Conservation (phyloP, 2,329 filamentous ascomycete species). For the Fusarium vanettenii region DNA sequence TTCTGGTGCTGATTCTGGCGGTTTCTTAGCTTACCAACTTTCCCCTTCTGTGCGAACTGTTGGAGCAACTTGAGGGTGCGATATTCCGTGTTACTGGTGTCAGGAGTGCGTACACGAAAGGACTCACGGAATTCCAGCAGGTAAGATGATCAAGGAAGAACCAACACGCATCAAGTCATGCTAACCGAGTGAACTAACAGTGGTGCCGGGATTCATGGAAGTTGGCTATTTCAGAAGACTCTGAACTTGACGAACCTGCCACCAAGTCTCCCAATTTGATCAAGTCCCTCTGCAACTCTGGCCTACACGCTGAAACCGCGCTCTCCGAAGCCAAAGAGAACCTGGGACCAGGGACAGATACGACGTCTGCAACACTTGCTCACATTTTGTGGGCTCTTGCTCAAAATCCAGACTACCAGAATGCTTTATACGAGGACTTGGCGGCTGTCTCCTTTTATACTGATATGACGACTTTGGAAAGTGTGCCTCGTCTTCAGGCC, state of each 20-base stretch:
- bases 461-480: constrained; percentile 40
- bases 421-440: constrained; percentile 39
- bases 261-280: constrained; percentile 31
- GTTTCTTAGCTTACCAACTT: constrained; percentile 14
- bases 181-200: not conserved
- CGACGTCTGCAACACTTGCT: constrained; percentile 45
- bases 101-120: constrained; percentile 6
- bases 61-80: constrained; percentile 9
- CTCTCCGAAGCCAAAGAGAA: constrained; percentile 47
- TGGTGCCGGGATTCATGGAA: constrained; percentile 12
- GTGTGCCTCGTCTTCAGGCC: constrained; percentile 33
- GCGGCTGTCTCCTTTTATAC: constrained; percentile 30
- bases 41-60: constrained; percentile 7
- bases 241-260: not conserved
- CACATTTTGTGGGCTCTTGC: constrained; percentile 46
- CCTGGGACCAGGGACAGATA: constrained; percentile 47
- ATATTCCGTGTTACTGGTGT: not conserved
- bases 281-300: constrained; percentile 29
- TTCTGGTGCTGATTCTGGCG: not conserved
- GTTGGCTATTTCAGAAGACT: not conserved
- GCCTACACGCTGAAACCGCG: constrained; percentile 38
- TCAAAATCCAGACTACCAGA: constrained; percentile 40
- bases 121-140: constrained; percentile 11
- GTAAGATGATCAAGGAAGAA: not conserved
- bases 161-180: not conserved